These are phyloP conservation scores for Halophytophthora polymorphica DNA, from an alignment of 352 stramenopile species.

Conservation along the genomic window DNA sequence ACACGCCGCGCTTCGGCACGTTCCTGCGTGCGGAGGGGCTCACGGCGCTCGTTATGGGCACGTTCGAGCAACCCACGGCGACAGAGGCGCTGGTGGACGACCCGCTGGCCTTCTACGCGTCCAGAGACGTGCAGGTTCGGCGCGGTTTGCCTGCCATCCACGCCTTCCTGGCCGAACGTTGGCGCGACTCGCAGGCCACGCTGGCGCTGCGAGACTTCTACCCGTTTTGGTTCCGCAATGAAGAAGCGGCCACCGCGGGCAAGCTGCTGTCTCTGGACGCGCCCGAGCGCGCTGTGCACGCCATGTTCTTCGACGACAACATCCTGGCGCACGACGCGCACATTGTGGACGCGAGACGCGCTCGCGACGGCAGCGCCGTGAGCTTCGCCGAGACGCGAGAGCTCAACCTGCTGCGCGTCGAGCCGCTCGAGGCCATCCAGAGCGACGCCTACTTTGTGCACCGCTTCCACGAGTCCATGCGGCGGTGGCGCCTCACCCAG, in stretches of 20 bases:
- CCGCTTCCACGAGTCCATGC: constrained; percentile 37
- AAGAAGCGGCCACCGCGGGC: constrained; percentile 42
- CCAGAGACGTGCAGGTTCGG: constrained; percentile 21
- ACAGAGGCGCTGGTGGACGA: constrained; percentile 15
- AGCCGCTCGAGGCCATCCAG: constrained; percentile 60
- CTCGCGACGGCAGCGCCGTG: constrained; percentile 23
- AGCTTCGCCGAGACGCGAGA: constrained; percentile 38
- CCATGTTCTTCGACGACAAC: constrained; percentile 84
- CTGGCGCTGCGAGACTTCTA: constrained; percentile 79
- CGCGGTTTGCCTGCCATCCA: constrained; percentile 47
- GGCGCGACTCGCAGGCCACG: constrained; percentile 47
- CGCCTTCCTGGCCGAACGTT: constrained; percentile 42
- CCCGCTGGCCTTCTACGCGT: constrained; percentile 37
- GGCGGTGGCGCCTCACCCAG: constrained; percentile 15
- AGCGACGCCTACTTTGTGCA: constrained; percentile 52
- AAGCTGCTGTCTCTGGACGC: constrained; percentile 59
- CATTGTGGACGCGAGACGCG: constrained; percentile 60
- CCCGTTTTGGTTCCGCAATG: constrained; percentile 61
- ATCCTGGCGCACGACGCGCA: constrained; percentile 63
- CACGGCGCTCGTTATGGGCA: constrained; percentile 69
- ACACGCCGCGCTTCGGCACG: constrained; percentile 48
- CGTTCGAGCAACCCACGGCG: constrained; percentile 53
- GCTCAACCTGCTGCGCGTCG: constrained; percentile 56
- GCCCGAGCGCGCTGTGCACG: constrained; percentile 27
- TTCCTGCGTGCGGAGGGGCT: constrained; percentile 51